Evolutionary conservation across 345 rosid genomes (phyloP).

Genomic region (Murraya paniculata): DNA sequence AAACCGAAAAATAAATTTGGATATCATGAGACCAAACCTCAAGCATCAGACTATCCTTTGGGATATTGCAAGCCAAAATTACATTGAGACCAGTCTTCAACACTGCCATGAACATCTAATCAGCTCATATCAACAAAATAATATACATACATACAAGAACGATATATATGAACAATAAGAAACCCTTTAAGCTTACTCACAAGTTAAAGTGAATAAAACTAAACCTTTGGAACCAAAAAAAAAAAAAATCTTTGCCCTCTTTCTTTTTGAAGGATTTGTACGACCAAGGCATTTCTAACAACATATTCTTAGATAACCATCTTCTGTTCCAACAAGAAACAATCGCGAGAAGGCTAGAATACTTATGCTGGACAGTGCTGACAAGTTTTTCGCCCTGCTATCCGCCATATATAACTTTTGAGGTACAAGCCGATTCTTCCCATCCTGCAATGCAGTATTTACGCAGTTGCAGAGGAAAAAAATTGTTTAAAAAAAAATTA

Average conservation of each 20-base stretch:
- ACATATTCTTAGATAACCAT: slow-evolving; percentile 76
- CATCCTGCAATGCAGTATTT: slow-evolving; percentile 47
- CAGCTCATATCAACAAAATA: background rate
- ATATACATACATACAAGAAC: background rate
- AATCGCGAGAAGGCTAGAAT: slow-evolving; percentile 71
- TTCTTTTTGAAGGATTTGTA: background rate
- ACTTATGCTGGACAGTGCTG: slow-evolving; percentile 68
- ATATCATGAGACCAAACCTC: slow-evolving; percentile 43
- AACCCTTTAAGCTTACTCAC: background rate
- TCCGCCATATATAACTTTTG: slow-evolving; percentile 62
- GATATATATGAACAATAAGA: background rate
- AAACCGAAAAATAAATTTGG: background rate
- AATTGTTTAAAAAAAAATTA: background rate
- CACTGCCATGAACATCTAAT: slow-evolving; percentile 40
- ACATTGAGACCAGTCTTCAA: slow-evolving; percentile 79
- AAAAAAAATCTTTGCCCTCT: background rate
- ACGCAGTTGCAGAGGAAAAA: background rate
- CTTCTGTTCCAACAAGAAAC: slow-evolving; percentile 86
- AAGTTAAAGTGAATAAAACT: background rate
- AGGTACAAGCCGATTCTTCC: slow-evolving; percentile 53
- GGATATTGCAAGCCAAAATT: slow-evolving; percentile 78
- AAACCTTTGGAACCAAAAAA: background rate
- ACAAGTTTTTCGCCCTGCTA: slow-evolving; percentile 54
- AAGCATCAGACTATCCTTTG: slow-evolving; percentile 76
- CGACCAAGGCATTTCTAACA: slow-evolving; percentile 33